Evolutionary conservation across 345 rosid species (phyloP), one percentile per base, ranked within the genome.

Genomic region (Citrus reticulata): DNA sequence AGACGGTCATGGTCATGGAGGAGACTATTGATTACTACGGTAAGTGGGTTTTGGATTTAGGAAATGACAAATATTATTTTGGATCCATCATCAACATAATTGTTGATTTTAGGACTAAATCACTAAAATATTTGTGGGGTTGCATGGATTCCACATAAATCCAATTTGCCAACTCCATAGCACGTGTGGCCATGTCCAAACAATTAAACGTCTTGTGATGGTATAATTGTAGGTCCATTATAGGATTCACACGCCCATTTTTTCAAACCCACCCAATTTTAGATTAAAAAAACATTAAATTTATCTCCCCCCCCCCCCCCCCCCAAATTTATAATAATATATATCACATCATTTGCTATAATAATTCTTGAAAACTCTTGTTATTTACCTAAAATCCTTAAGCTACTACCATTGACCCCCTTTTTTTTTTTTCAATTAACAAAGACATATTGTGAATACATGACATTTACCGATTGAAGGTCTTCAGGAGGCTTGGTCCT

Each of bases 161-260:
- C 78, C 72, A 81, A 82, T 73, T 6, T 73, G 68, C 58, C 24
- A 70, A 32, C 79, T 27, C 49, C 68, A 46, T 22, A 57, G 64
- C 82, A 78, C 74, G 79, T 75, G 80, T 70, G 85, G 79, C 5
- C 29, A 78, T 74, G 68, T 69, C 76, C 84, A 75, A 62, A n/a
- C 78, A 49, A 77, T 32, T 13, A 55, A 65, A 72, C 42, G 29
- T 51, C 17, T 35, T 68, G 17, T 77, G 70, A 77, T 77, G 62
- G n/a, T 60, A 59, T 24, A 64, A 19, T 54, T 27, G 78, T 70
- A 67, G 46, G 64, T 58, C 76, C 37, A 58, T 49, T 29, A 34
- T 22, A 1, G 72, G 81, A 74, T 68, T 79, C 82, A 68, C 11
- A 27, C 34, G 2, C 60, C 39, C 10, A 2, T 24, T 25, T 49